Evolutionary conservation across 208 protist species (phyloP), one percentile per base, ranked within the genome.

Genomic region (Trypanosoma conorhini): DNA sequence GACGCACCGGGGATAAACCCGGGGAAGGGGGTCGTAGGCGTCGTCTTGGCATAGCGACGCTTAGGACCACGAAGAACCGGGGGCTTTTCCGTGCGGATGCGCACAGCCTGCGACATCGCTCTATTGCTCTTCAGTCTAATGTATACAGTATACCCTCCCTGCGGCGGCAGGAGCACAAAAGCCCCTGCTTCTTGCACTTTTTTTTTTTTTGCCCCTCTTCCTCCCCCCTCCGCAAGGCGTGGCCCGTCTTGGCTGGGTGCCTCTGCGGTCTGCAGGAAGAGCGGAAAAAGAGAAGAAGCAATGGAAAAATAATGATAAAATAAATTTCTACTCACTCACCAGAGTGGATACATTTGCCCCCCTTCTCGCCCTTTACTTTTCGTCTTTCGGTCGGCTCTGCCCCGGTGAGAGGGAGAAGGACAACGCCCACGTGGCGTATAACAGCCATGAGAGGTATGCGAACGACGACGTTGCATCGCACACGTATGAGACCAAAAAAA

Each of bases 11-110:
- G 58, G 42, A 57, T 24, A 31, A 71, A 56, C 33, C 58, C 66
- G 1, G 58, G 48, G 38, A 67, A 65, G 4, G 38, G 24, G 13
- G 51, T 40, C 38, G 55, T 54, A 12, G 50, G 22, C 50, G 50
- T n/a, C 5, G 50, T 1, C 1, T 21, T 54, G 19, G 7, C 50
- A 54, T 21, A 8, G 17, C n/a, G 50, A 54, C n/a, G 50, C 30
- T 7, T 17, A 64, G 31, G 51, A 35, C 17, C 2, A 52, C n/a
- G 30, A 44, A 48, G 10, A 65, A 51, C 7, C 19, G 15, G 21
- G 26, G 67, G 58, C n/a, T 19, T 50, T 44, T 71, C 66, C 24
- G 66, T 63, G 40, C 66, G 66, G n/a, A 71, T 59, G 56, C 62
- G 62, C 54, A 67, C 56, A 63, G 50, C 51, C 50, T 70, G 26